Base-by-base conservation (phyloP, 179 eudicot genomes). In the Drosera spatulata region DNA sequence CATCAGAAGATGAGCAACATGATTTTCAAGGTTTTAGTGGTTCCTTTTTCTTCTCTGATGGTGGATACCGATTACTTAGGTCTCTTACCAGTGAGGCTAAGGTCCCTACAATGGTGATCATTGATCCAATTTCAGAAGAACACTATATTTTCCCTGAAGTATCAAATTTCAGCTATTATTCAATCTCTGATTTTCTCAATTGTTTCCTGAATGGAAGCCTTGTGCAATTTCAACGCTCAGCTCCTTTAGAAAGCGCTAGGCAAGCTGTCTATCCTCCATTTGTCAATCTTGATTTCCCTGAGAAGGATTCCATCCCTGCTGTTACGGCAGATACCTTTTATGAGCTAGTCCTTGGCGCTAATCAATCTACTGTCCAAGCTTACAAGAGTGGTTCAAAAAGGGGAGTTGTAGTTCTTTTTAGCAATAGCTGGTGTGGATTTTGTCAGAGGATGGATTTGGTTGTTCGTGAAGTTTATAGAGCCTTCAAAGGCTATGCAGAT, bases 371-470 rank as follows among this genome's bases (percentile, higher is more conserved):
- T 78, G 61, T 54, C 53, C 56, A 62, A 64, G 69, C 69, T 73
- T 56, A 69, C 58, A 71, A 66, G 40, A 59, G 69, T 66, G 68
- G 78, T 45, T 75, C 75, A 77, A 76, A 77, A 64, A 79, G 74
- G 68, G 91, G 88, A 57, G 85, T 83, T 9, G 51, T 88, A 72
- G 97, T 91, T 66, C 85, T 91, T 69, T 85, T 91, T 69, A 83
- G 86, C 79, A 80, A 69, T 64, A 77, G 75, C 59, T 91, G 94
- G 94, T 91, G 97, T 76, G 97, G 94, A 55, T 85, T 88, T 69
- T 91, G 97, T 75, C 94, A 81, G 68, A 81, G 94, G 74, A 85
- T 80, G 88, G 94, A 91, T 68, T 70, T 91, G 51, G 77, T 83
- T 67, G 80, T 88, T 61, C 85, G 91, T 69, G 97, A 91, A 85